phyloP scores from a whole-genome alignment of 1,284 basidiomycete species.

The Nidula niveotomentosa region DNA sequence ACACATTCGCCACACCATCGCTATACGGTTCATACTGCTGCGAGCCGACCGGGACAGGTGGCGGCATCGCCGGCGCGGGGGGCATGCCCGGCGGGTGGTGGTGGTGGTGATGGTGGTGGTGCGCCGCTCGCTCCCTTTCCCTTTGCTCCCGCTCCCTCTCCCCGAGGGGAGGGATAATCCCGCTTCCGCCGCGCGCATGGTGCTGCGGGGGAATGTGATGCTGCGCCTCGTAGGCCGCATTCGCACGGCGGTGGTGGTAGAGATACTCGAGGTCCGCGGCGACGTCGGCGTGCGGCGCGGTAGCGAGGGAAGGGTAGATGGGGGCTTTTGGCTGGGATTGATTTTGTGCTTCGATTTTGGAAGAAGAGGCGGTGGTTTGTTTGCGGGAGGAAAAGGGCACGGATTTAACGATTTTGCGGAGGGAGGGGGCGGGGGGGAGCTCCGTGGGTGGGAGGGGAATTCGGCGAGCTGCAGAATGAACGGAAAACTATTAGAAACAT shows the following conservation, averaged over 20 bases:
- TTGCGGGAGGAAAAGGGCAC: conserved; percentile 28
- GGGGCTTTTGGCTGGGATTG: conserved; percentile 1
- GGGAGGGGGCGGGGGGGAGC: conserved; percentile 36
- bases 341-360: too few relatives aligned
- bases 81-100: conserved; percentile 5
- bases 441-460: conserved; percentile 44
- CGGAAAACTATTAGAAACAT: too few relatives aligned
- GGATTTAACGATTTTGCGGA: conserved; percentile 50
- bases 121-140: conserved; percentile 12
- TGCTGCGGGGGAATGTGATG: too few relatives aligned
- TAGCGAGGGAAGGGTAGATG: conserved; percentile 54
- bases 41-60: too few relatives aligned
- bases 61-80: too few relatives aligned
- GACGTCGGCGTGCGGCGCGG: conserved; percentile 51
- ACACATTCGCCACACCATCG: too few relatives aligned
- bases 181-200: too few relatives aligned
- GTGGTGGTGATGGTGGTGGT: conserved; percentile 4
- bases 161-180: too few relatives aligned
- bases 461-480: conserved; percentile 32
- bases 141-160: conserved; percentile 22
- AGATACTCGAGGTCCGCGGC: conserved; percentile 56
- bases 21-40: too few relatives aligned
- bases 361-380: conserved; percentile 13
- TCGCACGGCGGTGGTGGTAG: conserved; percentile 28
- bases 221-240: too few relatives aligned